Percentiles rank a stretch among this genome's conserved stretches.
Conservation (phyloP, 208 protist genomes). For the Trypanosoma caninum region DNA sequence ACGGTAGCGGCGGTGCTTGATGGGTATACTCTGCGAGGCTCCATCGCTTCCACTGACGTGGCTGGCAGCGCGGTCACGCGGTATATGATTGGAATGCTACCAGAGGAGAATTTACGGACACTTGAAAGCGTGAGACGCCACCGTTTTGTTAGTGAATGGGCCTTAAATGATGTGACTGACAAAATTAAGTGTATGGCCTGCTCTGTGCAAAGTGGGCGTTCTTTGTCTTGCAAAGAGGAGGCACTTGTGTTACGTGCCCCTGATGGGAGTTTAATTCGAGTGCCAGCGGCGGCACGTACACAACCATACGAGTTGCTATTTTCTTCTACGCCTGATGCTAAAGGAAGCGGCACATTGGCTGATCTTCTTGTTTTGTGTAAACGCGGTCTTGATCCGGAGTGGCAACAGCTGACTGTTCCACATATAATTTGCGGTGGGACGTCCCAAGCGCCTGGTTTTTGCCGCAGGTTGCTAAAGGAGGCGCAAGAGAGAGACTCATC, state of each 20-base stretch:
- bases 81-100: slow-evolving; percentile 27
- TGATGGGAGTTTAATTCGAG: slow-evolving; percentile 38
- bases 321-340: background rate
- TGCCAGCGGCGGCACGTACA: slow-evolving; percentile 29
- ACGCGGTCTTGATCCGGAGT: slow-evolving; percentile 64
- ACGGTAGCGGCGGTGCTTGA: slow-evolving; percentile 78
- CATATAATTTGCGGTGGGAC: slow-evolving; percentile 75
- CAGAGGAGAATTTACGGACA: slow-evolving; percentile 31
- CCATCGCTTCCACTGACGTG: slow-evolving; percentile 39
- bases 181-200: slow-evolving; percentile 21
- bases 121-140: slow-evolving; percentile 23
- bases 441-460: slow-evolving; percentile 39
- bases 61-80: slow-evolving; percentile 57
- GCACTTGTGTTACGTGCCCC: slow-evolving; percentile 30
- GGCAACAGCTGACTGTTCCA: slow-evolving; percentile 58
- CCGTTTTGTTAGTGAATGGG: slow-evolving; percentile 8
- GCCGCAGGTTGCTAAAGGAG: slow-evolving; percentile 53
- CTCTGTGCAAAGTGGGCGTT: slow-evolving; percentile 5
- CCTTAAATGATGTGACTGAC: slow-evolving; percentile 6
- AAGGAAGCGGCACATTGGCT: slow-evolving; percentile 26
- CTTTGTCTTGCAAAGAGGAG: background rate
- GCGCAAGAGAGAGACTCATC: slow-evolving; percentile 56
- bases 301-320: slow-evolving; percentile 69
- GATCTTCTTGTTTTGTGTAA: slow-evolving; percentile 49
- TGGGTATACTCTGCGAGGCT: slow-evolving; percentile 70